Base-by-base conservation (phyloP, 1,139 yeast species). In the Candida tetrigidarum region DNA sequence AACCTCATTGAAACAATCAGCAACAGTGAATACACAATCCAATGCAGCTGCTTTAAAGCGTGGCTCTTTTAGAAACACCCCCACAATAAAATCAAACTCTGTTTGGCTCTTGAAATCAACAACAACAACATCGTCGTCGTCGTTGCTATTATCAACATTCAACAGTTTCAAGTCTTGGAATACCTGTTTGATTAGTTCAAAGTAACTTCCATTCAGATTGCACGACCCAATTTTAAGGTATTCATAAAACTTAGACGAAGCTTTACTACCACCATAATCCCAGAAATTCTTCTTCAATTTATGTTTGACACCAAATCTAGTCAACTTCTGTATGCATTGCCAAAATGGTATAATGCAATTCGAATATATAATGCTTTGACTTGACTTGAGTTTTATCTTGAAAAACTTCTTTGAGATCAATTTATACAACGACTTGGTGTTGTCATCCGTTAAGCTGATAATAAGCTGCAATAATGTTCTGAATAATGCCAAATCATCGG, bases 201-300 rank as follows among this genome's bases (percentile, higher is more conserved):
- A 85, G 54, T 81, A 84, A 0, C 65, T 51, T 0, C 83, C 75
- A 36, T 69, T 68, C 52, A 84, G 81, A 45, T 71, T 72, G 43
- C 84, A 71, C 4, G 78, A 74, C 0, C 90, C 86, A 12, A 81
- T 48, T 12, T 66, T 64, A 25, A 85, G 56, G 48, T 82, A 75
- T 0, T 65, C 74, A 1, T 70, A 37, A 8, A 84, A 57, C 46
- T 76, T 75, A 1, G 64, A 46, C n/a, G 46, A 53, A 58, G 76
- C 46, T 64, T 76, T 53, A 68, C 62, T 43, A 56, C 76, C 67
- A 57, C 78, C 84, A 27, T 70, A 66, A 10, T 71, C 64, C 85
- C 89, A 83, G 42, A 84, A 68, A 9, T 74, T 73, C 49, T 67
- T 73, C 50, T 71, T 71, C 20, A 69, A 54, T 39, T 58, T 59